phyloP scores from a whole-genome alignment of 2,329 filamentous ascomycete species.

The Colletotrichum echinochloae region DNA sequence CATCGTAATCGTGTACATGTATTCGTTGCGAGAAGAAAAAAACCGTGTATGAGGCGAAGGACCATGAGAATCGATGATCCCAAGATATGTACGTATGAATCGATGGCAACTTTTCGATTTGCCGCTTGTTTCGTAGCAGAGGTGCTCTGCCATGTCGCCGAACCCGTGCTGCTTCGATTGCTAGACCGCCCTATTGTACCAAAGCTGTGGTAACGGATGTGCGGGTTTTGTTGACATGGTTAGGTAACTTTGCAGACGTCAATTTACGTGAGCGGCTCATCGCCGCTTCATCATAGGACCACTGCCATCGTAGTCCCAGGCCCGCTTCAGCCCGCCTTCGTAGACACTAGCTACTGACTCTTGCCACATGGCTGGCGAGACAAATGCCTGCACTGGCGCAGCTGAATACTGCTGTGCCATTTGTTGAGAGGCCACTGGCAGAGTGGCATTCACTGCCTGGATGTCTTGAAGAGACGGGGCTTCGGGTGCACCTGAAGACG shows the following conservation, averaged over 20 bases:
- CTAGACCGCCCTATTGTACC: constrained; percentile 5
- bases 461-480: constrained; percentile 66
- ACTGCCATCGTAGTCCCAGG: constrained; percentile 67
- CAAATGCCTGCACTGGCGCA: constrained; percentile 67
- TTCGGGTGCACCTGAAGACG: constrained; percentile 66
- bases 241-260: constrained; percentile 9
- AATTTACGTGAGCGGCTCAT: constrained; percentile 24
- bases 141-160: not conserved
- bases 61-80: constrained; percentile 27
- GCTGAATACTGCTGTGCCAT: constrained; percentile 64
- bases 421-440: constrained; percentile 59
- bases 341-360: constrained; percentile 78
- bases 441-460: constrained; percentile 58
- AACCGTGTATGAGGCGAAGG: constrained; percentile 26
- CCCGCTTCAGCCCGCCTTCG: constrained; percentile 72
- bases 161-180: constrained; percentile 4
- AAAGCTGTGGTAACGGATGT: not conserved
- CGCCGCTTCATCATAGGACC: constrained; percentile 46
- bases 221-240: not conserved
- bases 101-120: constrained; percentile 5
- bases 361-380: constrained; percentile 80
- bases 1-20: constrained; percentile 39
- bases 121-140: not conserved
- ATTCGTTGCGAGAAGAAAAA: constrained; percentile 37
- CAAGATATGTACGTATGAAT: constrained; percentile 33